These are phyloP conservation scores for Tephrocybe sp. DNA, from an alignment of 768 basidiomycete genomes.

Conservation along the genomic window DNA sequence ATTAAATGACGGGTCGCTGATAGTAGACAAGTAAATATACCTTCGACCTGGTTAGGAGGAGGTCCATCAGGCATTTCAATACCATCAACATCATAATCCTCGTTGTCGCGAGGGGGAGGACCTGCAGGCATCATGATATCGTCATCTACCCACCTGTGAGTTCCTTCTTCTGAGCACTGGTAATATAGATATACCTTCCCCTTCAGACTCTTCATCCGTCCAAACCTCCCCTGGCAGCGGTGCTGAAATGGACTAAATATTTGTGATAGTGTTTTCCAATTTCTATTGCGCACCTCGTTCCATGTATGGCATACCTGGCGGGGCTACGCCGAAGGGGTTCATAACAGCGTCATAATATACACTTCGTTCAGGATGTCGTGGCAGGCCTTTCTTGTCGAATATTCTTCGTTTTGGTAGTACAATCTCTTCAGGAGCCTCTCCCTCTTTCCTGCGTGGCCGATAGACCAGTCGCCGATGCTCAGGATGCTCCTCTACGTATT, in stretches of 20 bases:
- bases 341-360: constrained; percentile 91
- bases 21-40: no score
- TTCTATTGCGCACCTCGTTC: constrained; percentile 71
- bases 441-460: constrained; percentile 48
- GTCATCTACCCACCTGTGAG: constrained; percentile 32
- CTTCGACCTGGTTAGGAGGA: constrained; percentile 43
- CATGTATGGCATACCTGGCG: constrained; percentile 95
- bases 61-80: constrained; percentile 89
- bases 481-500: constrained; percentile 91
- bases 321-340: constrained; percentile 92
- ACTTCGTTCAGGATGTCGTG: constrained; percentile 88
- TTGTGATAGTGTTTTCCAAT: not conserved
- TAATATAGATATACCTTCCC: constrained; percentile 30
- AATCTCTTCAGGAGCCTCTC: constrained; percentile 39
- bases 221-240: constrained; percentile 61
- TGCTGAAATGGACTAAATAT: constrained; percentile 36
- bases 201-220: constrained; percentile 59
- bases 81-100: constrained; percentile 69
- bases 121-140: constrained; percentile 69
- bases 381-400: constrained; percentile 83
- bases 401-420: constrained; percentile 54
- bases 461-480: constrained; percentile 89
- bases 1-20: no score
- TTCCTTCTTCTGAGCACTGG: not conserved
- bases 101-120: constrained; percentile 56